Conservation (phyloP, 805 yeast genomes). For the Diddensiella caesifluorescens region DNA sequence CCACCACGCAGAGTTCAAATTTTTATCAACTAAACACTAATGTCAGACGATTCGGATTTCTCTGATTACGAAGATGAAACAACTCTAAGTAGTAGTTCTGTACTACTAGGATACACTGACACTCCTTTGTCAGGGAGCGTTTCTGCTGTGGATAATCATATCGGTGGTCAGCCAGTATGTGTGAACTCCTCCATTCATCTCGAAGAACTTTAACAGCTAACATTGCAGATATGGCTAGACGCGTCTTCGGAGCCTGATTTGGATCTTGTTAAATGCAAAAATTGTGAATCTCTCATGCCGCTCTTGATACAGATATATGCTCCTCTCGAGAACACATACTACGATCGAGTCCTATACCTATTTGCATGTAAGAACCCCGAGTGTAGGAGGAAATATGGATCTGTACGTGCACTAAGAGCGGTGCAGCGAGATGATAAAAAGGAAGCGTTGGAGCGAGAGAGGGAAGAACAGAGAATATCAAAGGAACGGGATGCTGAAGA, state of each 20-base stretch:
- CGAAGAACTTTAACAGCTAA: not conserved
- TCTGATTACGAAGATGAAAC: conserved; percentile 36
- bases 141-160: conserved; percentile 54
- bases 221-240: conserved; percentile 61
- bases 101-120: conserved; percentile 35
- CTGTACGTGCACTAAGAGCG: conserved; percentile 73
- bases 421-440: conserved; percentile 53
- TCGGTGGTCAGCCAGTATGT: conserved; percentile 65
- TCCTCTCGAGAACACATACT: conserved; percentile 63
- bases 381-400: conserved; percentile 68
- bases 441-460: conserved; percentile 38
- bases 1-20: too few relatives aligned
- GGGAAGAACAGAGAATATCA: conserved; percentile 25
- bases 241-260: conserved; percentile 49
- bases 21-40: too few relatives aligned
- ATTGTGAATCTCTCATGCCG: conserved; percentile 59
- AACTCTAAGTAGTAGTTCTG: conserved; percentile 26
- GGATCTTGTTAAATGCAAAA: conserved; percentile 53
- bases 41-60: conserved; percentile 17
- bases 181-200: not conserved
- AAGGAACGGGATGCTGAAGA: conserved; percentile 9
- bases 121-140: conserved; percentile 13
- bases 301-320: conserved; percentile 75
- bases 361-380: conserved; percentile 61
- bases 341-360: conserved; percentile 77